Percentiles rank a stretch among this genome's conserved stretches.
These are phyloP conservation scores for Lactifluus subvellereus DNA, from an alignment of 768 basidiomycete genomes.

Conservation along the genomic window DNA sequence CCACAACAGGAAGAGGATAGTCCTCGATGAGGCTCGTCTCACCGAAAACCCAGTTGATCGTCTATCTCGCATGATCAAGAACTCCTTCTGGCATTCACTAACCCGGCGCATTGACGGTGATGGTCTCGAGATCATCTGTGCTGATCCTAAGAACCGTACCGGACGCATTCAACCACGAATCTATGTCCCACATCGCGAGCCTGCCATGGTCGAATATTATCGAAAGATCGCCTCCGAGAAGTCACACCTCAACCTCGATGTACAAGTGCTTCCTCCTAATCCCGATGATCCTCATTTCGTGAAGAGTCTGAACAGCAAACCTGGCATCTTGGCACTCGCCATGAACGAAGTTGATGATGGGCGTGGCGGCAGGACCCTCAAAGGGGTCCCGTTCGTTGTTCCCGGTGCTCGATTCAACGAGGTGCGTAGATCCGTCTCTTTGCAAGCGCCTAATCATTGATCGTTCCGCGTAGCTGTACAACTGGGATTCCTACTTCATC, in stretches of 20 bases:
- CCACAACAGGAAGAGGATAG: constrained; percentile 91
- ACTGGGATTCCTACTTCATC: constrained; percentile 96
- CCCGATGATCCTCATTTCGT: constrained; percentile 87
- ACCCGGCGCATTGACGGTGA: constrained; percentile 97
- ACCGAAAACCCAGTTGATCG: constrained; percentile 98
- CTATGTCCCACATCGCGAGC: constrained; percentile 91
- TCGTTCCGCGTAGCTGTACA: constrained; percentile 60
- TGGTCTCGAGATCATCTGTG: constrained; percentile 94
- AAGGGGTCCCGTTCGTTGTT: constrained; percentile 95
- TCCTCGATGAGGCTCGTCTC: constrained; percentile 96
- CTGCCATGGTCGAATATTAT: constrained; percentile 95
- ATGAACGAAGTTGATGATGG: constrained; percentile 89
- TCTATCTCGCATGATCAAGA: constrained; percentile 93
- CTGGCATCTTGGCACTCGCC: constrained; percentile 88
- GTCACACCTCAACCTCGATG: constrained; percentile 90
- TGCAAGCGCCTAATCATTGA: not conserved
- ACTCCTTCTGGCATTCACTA: constrained; percentile 97
- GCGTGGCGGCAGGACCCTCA: constrained; percentile 71
- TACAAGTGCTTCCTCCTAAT: constrained; percentile 80
- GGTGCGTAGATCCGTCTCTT: constrained; percentile 40
- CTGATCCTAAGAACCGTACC: constrained; percentile 96
- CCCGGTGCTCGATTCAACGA: constrained; percentile 94
- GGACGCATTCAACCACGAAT: constrained; percentile 87
- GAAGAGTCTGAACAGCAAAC: constrained; percentile 89
- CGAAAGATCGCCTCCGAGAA: constrained; percentile 83